Evolutionary conservation across 2,329 filamentous ascomycete genomes (phyloP), one percentile per base, ranked within the genome.

Genomic region (Aspergillus chevalieri): DNA sequence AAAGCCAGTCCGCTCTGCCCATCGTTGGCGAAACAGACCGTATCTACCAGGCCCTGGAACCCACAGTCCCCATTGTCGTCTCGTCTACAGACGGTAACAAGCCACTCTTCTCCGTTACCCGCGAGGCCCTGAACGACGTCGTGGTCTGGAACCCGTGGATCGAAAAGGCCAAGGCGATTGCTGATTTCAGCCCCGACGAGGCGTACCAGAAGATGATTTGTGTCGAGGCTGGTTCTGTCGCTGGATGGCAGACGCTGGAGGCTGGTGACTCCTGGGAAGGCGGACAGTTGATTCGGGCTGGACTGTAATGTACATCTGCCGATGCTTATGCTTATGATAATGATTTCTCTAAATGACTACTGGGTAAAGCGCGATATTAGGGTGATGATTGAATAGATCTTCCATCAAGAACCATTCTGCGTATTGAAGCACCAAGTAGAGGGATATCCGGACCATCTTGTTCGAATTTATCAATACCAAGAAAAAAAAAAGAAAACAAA

Each of bases 121-220:
- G 93, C 53, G 89, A 96, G 70, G 91, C 89, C 57, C 78, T 98
- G 57, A 80, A 81, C 54, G 89, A 97, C 58, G 84, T 93, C 14
- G 92, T 96, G 1, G 87, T 97, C 26, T 98, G 93, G 93, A 98
- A 98, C 72, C 93, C 93, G 1, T 96, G 92, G 90, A 78, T 79
- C 38, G 88, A 91, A 55, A 95, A 94, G 76, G 83, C 88, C 1
- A 81, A 83, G 60, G 79, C 79, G 4, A 95, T 95, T 74, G 83
- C 76, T 47, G 93, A 98, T 70, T 96, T 97, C 67, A 81, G 80
- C 51, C 93, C 93, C 45, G 87, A 94, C 65, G 87, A 91, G 47
- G 93, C 87, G 34, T 97, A 86, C 77, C 89, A 89, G 77, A 82
- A 89, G 51, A 96, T 97, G 89, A 76, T 98, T 41, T 97, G 93